A percentile compares a stretch with the other conserved stretches of the same genome.
Evolutionary conservation across 169 alveolate species (phyloP).

Genomic region (Eimeria acervulina): DNA sequence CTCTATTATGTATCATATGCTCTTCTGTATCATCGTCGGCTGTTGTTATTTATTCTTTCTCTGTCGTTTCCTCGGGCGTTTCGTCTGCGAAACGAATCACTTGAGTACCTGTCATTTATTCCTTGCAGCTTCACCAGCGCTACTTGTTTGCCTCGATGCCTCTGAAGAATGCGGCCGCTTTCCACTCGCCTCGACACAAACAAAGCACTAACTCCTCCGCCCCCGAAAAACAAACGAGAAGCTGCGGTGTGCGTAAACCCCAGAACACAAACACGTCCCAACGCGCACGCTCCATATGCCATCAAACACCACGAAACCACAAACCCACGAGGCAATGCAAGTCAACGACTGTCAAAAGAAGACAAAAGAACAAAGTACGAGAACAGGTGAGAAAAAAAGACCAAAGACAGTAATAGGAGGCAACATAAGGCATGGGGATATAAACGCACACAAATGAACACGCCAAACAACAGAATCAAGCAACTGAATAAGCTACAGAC

Average conservation of each 20-base stretch:
- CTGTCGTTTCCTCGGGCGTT: neutral
- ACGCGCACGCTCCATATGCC: neutral
- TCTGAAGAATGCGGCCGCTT: neutral
- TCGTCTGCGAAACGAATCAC: neutral
- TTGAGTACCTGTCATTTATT: slow-evolving; percentile 1
- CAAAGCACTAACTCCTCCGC: neutral
- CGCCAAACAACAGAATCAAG: too few relatives aligned
- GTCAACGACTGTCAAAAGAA: too few relatives aligned
- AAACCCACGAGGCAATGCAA: too few relatives aligned
- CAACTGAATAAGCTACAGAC: too few relatives aligned
- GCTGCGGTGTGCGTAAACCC: neutral
- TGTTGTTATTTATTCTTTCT: neutral
- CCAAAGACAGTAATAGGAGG: too few relatives aligned
- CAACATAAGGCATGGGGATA: too few relatives aligned
- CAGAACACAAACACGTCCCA: neutral
- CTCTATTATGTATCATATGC: neutral
- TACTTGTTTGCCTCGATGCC: neutral
- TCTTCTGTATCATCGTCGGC: neutral
- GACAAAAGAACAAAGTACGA: too few relatives aligned
- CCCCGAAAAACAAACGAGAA: slow-evolving; percentile 30
- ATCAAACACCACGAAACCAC: too few relatives aligned
- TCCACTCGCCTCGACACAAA: slow-evolving; percentile 16
- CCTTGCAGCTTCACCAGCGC: slow-evolving; percentile 56
- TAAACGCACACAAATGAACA: too few relatives aligned
- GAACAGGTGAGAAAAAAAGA: too few relatives aligned